phyloP scores from a whole-genome alignment of 2,329 filamentous ascomycete species.

The Ophiostoma sp. region DNA sequence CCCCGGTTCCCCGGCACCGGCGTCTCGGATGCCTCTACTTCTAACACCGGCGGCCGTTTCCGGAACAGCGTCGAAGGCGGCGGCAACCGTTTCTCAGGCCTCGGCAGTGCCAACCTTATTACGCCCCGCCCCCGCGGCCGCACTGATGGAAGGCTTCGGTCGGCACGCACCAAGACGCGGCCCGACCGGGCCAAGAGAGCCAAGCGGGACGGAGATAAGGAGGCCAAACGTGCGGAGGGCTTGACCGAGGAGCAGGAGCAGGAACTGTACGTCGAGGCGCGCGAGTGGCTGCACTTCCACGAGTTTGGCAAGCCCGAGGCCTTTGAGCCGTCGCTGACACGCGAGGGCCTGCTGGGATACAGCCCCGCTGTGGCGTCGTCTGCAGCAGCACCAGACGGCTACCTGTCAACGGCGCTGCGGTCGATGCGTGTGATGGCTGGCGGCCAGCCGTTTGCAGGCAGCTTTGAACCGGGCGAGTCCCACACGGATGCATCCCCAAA shows the following conservation, averaged over 20 bases:
- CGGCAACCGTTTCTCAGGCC: neutral
- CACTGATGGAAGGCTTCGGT: neutral
- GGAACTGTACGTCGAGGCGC: constrained; percentile 21
- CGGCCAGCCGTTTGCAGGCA: constrained; percentile 33
- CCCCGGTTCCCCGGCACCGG: constrained; percentile 19
- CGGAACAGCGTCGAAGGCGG: neutral
- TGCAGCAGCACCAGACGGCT: constrained; percentile 30
- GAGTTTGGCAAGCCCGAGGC: constrained; percentile 31
- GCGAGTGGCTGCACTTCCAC: constrained; percentile 29
- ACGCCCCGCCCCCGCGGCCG: neutral
- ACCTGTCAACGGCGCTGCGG: constrained; percentile 35
- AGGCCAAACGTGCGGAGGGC: constrained; percentile 3
- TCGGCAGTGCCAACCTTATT: neutral
- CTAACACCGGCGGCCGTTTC: constrained; percentile 10
- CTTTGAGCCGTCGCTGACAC: constrained; percentile 35
- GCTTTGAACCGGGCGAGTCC: constrained; percentile 20
- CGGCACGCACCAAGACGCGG: neutral
- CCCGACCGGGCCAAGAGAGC: neutral
- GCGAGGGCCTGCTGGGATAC: constrained; percentile 35
- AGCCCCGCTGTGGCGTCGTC: constrained; percentile 36
- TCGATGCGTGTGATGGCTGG: constrained; percentile 39
- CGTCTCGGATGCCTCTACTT: neutral
- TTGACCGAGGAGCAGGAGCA: constrained; percentile 10
- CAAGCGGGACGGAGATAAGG: constrained; percentile 17
- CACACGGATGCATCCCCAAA: constrained; percentile 15